Conservation (phyloP, 2,329 filamentous ascomycete species). For the Gremmenia infestans region DNA sequence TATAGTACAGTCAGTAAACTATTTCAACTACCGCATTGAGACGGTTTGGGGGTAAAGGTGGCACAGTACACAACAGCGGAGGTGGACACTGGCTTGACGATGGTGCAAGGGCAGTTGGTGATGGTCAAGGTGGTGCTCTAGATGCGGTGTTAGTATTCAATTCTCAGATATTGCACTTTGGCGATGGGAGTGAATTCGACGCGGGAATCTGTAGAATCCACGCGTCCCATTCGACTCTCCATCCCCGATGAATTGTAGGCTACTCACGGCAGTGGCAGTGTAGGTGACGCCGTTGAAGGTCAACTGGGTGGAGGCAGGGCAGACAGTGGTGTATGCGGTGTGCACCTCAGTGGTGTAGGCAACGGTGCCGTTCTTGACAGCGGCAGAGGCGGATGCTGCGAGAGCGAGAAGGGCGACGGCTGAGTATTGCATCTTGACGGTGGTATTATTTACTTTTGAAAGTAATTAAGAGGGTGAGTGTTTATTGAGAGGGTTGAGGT, state of each 20-base stretch:
- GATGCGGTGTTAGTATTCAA: slow-evolving; percentile 10
- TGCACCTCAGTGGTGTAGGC: slow-evolving; percentile 46
- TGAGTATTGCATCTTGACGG: slow-evolving; percentile 37
- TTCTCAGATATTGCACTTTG: not conserved
- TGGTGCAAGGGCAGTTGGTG: slow-evolving; percentile 29
- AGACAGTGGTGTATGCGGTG: slow-evolving; percentile 46
- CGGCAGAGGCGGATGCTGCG: slow-evolving; percentile 28
- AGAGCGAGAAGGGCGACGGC: slow-evolving; percentile 31
- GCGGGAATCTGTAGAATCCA: not conserved
- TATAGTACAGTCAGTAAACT: slow-evolving; percentile 16
- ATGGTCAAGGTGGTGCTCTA: slow-evolving; percentile 28
- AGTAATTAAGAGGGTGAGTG: slow-evolving; percentile 17
- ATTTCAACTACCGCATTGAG: slow-evolving; percentile 14
- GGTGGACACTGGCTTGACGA: slow-evolving; percentile 27
- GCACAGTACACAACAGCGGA: slow-evolving; percentile 38
- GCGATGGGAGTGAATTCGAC: not conserved
- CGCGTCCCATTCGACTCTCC: not conserved
- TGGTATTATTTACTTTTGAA: slow-evolving; percentile 26
- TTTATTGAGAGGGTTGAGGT: slow-evolving; percentile 11
- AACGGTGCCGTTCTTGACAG: slow-evolving; percentile 33
- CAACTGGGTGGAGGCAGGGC: slow-evolving; percentile 45
- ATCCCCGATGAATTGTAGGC: not conserved
- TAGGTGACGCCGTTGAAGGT: slow-evolving; percentile 43
- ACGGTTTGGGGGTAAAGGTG: slow-evolving; percentile 40
- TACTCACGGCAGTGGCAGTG: slow-evolving; percentile 43